Evolutionary conservation across 2,329 filamentous ascomycete species (phyloP), one percentile per base, ranked within the genome.

Genomic region (Eutypa lata): DNA sequence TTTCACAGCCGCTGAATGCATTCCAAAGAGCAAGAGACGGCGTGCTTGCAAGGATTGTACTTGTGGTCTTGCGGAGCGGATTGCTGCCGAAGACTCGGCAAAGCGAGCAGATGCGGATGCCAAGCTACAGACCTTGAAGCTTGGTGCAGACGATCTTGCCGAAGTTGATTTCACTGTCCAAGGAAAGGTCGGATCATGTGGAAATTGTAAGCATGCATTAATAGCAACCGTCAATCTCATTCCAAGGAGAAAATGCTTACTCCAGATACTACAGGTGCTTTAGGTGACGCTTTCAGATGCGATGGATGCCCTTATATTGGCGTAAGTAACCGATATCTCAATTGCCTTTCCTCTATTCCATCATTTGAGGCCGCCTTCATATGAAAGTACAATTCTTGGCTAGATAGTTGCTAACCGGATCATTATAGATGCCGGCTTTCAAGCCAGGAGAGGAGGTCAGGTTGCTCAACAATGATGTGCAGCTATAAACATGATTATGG

Each of bases 131-230:
- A 78, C 84, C 19, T 76, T 91, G 57, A 90, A 89, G 72, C 78
- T 96, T 49, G 83, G 81, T 48, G 77, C 84, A 1, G 86, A 90
- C 63, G 94, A 99, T 68, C 75, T 99, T 47, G 86, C 83, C 49
- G 93, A 97, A 71, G 81, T 97, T 8, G 94, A 99, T 72, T 97
- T 99, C 68, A 99, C 94, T 1, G 90, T 97, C n/a, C 82, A 96
- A 72, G 94, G 94, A 62, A 97, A 97, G 76, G 90, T 93, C 6
- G 93, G 94, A 51, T 95, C 90, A 18, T 99, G 94, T 71, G 91
- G 91, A 26, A 97, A 93, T 73, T 97, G 33, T 42, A 24, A 38
- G 21, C 19, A 8, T n/a, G 21, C 14, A n/a, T 11, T 22, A 2
- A 10, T 19, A 31, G 10, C 6, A 10, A 10, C 21, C 14, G 19